A percentile compares a stretch with the other conserved stretches of the same genome.
Evolutionary conservation across 345 rosid genomes (phyloP).

Genomic region (Punica granatum): DNA sequence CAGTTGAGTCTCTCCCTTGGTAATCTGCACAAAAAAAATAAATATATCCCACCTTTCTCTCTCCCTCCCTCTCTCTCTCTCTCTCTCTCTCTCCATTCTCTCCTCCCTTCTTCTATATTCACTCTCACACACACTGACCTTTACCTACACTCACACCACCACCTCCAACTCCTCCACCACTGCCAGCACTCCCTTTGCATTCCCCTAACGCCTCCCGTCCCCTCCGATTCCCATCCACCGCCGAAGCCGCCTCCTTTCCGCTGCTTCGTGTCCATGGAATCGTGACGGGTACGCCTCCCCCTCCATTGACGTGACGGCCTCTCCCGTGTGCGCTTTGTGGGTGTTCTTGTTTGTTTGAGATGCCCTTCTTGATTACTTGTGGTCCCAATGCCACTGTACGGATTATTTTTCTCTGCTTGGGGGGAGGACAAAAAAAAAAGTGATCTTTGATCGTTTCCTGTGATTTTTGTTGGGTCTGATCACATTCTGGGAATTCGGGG

Average conservation of each 20-base stretch:
- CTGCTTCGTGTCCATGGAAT: background rate
- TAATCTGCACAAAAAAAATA: background rate
- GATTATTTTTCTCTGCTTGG: background rate
- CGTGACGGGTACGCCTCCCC: slow-evolving; percentile 8
- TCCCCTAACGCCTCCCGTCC: background rate
- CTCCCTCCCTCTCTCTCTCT: slow-evolving; percentile 1
- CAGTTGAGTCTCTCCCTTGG: slow-evolving; percentile 7
- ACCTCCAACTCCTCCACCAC: slow-evolving; percentile 5
- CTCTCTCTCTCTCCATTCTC: slow-evolving; percentile 5
- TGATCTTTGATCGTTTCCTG: background rate
- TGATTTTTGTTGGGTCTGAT: slow-evolving; percentile 5
- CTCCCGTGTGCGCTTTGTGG: background rate
- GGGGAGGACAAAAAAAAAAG: background rate
- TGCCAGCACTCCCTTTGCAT: slow-evolving; percentile 11
- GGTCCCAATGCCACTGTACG: background rate
- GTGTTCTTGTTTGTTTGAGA: background rate
- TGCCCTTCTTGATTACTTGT: background rate
- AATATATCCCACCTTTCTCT: background rate
- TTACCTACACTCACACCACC: slow-evolving; percentile 12
- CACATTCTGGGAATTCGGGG: slow-evolving; percentile 3
- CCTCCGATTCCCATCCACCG: background rate
- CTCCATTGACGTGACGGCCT: background rate
- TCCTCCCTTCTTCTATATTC: slow-evolving; percentile 9
- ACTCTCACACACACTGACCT: slow-evolving; percentile 7
- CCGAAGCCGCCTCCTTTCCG: background rate